phyloP scores from a whole-genome alignment of 1,284 basidiomycete genomes.

The Tilletiopsis washingtonensis region DNA sequence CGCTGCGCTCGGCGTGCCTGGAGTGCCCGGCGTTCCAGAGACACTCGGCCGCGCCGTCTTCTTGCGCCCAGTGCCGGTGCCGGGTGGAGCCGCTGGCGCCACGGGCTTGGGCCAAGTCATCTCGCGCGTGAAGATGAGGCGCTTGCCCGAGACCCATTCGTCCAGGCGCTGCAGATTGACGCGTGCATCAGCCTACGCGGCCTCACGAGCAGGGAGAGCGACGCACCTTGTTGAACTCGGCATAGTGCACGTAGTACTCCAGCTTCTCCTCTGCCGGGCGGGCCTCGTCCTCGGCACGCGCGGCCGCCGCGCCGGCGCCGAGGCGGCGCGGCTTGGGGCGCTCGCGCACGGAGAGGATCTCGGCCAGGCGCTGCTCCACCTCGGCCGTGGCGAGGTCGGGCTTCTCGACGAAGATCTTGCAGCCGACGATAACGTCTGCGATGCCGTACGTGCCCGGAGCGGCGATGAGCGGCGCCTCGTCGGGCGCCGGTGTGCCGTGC shows the following conservation, averaged over 20 bases:
- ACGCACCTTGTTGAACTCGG: constrained; percentile 98
- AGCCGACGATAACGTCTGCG: constrained; percentile 33
- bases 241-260: constrained; percentile 96
- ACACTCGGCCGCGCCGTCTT: constrained; percentile 51
- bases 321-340: constrained; percentile 30
- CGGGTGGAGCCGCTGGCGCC: constrained; percentile 20
- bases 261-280: constrained; percentile 45
- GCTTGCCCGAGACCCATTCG: constrained; percentile 89
- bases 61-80: constrained; percentile 31
- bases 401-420: constrained; percentile 43
- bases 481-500: constrained; percentile 20
- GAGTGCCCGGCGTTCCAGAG: constrained; percentile 12
- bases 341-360: constrained; percentile 43
- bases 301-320: constrained; percentile 13
- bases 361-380: constrained; percentile 40
- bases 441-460: constrained; percentile 37
- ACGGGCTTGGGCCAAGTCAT: constrained; percentile 80
- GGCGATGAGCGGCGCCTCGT: constrained; percentile 19
- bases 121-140: constrained; percentile 74
- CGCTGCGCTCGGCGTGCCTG: constrained; percentile 16
- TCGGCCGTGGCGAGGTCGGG: constrained; percentile 37
- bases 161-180: too few species aligned
- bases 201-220: constrained; percentile 31
- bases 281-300: constrained; percentile 55
- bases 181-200: too few species aligned